A percentile compares a stretch with the other conserved stretches of the same genome.
These are phyloP conservation scores for Thielaviopsis populi DNA, from an alignment of 2,329 filamentous ascomycete species.

Conservation along the genomic window DNA sequence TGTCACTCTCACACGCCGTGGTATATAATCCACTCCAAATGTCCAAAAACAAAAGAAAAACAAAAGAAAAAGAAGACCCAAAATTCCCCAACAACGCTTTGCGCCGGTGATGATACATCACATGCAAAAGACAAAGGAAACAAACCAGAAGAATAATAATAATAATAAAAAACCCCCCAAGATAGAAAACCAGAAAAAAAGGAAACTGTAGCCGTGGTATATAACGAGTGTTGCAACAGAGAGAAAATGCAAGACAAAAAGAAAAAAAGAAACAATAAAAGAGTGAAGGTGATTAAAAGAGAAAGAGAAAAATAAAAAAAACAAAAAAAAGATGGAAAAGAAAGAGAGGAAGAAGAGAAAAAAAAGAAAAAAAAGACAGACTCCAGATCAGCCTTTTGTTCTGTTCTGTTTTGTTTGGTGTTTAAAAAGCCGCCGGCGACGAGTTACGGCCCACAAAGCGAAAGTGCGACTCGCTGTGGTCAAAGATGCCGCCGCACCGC, in stretches of 20 bases:
- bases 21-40: neutral
- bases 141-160: neutral
- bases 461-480: slow-evolving; percentile 10
- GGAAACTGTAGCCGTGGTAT: slow-evolving; percentile 12
- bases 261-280: neutral
- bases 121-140: neutral
- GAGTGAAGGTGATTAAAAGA: slow-evolving; percentile 2
- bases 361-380: slow-evolving; percentile 1
- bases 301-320: neutral
- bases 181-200: neutral
- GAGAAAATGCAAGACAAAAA: neutral
- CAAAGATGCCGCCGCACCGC: slow-evolving; percentile 20
- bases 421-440: slow-evolving; percentile 16
- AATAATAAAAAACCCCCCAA: neutral
- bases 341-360: neutral
- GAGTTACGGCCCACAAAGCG: slow-evolving; percentile 18
- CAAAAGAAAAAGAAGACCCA: neutral
- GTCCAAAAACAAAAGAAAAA: neutral
- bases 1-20: neutral
- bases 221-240: slow-evolving; percentile 8
- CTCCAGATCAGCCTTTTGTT: too few species aligned
- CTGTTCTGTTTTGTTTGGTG: neutral
- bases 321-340: neutral
- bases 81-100: too few species aligned
- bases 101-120: neutral